Evolutionary conservation across 345 rosid genomes (phyloP), one percentile per base, ranked within the genome.

Genomic region (Heritiera littoralis): DNA sequence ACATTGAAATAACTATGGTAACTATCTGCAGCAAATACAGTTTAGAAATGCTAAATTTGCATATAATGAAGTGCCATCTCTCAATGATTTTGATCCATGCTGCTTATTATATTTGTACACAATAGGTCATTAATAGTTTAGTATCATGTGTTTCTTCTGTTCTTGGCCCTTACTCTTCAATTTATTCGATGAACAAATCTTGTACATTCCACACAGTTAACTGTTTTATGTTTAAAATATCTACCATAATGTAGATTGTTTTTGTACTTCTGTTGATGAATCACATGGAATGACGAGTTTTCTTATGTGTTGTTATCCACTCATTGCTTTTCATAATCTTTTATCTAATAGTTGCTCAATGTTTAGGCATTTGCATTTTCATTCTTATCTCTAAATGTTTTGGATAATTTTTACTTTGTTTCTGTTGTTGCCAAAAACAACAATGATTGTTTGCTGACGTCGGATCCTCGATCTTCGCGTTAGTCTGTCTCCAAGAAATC

Each of bases 361-460:
- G 9, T 55, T 54, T 72, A 11, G 15, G 76, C 63, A 35, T 73
- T 73, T 54, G 43, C 76, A 35, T 73, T 48, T 54, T 32, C 32
- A 73, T 52, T 48, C 64, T 32, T 55, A 55, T 55, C 23, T 54
- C 17, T 4, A 35, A 73, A 10, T 40, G 32, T 38, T 72, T 51
- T 52, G 14, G 30, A 51, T 52, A 17, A 17, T 73, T 7, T 12
- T 12, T 64, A 7, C 20, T 9, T 38, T 72, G 63, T 72, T 54
- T 73, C 28, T 71, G n/a, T n/a, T n/a, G n/a, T n/a, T n/a, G n/a
- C n/a, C n/a, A n/a, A n/a, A n/a, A n/a, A n/a, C n/a, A n/a, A n/a
- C n/a, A n/a, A n/a, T n/a, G n/a, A n/a, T n/a, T n/a, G n/a, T n/a
- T n/a, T n/a, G n/a, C n/a, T n/a, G n/a, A n/a, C n/a, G n/a, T n/a